These are phyloP conservation scores for Salicornia ramosissima DNA, from an alignment of 148 eudicot genomes.

Conservation along the genomic window DNA sequence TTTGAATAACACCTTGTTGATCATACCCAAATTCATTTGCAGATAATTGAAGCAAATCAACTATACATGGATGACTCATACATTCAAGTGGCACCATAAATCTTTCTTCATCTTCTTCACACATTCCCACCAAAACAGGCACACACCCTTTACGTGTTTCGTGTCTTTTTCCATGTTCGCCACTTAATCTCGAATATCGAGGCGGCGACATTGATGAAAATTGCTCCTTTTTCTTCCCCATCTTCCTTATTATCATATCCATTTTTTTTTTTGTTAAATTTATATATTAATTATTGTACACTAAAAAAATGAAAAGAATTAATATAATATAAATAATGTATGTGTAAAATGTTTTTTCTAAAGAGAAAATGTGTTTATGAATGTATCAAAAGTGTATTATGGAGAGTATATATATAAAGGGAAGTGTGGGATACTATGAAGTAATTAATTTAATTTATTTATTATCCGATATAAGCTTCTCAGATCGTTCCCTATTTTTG, in stretches of 20 bases:
- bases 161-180: background rate
- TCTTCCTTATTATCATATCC: conserved; percentile 14
- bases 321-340: too few relatives aligned
- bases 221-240: conserved; percentile 17
- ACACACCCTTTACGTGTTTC: conserved; percentile 13
- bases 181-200: conserved; percentile 14
- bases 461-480: too few relatives aligned
- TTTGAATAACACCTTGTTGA: conserved; percentile 16
- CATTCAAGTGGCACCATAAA: conserved; percentile 22
- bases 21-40: conserved; percentile 19
- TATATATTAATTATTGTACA: too few relatives aligned
- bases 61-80: conserved; percentile 15
- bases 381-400: too few relatives aligned
- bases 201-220: background rate
- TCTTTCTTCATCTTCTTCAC: conserved; percentile 17
- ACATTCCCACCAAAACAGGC: conserved; percentile 19
- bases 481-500: too few relatives aligned
- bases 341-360: too few relatives aligned
- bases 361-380: too few relatives aligned
- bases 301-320: too few relatives aligned
- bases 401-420: too few relatives aligned
- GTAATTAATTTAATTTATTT: too few relatives aligned
- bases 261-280: too few relatives aligned
- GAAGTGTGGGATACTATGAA: too few relatives aligned
- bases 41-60: conserved; percentile 14